Evolutionary conservation across 768 basidiomycete genomes (phyloP), one percentile per base, ranked within the genome.

Genomic region (Hortiboletus campestris): DNA sequence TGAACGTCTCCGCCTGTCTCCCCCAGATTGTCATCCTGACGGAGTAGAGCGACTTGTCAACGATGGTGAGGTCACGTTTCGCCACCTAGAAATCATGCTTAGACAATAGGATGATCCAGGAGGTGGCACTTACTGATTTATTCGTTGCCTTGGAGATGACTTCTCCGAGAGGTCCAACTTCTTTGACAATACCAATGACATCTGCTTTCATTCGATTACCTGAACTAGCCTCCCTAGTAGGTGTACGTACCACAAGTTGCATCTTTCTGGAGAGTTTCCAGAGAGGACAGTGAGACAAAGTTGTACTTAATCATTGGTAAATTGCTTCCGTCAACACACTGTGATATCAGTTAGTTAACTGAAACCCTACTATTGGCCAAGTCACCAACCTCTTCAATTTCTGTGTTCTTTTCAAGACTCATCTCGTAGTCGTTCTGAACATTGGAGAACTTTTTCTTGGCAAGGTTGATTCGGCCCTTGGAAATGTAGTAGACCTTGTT

Each of bases 361-460:
- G 12, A 41, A 51, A 42, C 29, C 19, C 35, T 40, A 10, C 31
- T 20, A 13, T 10, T 40, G 8, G 40, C 28, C 5, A 52, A 61
- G 57, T 20, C 44, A 62, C 79, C 41, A 53, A 91, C 91, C 78
- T 94, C 91, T 67, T 91, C 88, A 20, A 98, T 78, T 57, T 91
- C 89, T 0, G 94, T 94, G 53, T 83, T 79, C 58, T 81, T 84
- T 60, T 94, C 92, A n/a, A 99, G 78, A 47, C 76, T 79, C 59
- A 99, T 83, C 69, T 98, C 95, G 65, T 98, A 98, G 67, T 98
- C 95, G 67, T 95, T 97, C 59, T 80, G 75, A 47, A 96, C 72
- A 66, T 91, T 93, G 34, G 83, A 89, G 72, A 96, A 99, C 73
- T 97, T 95, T 75, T 94, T 98, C 77, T 97, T 98, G 32, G 95